These are phyloP conservation scores for Globisporangium iwayamae DNA, from an alignment of 352 stramenopile genomes.

Conservation along the genomic window DNA sequence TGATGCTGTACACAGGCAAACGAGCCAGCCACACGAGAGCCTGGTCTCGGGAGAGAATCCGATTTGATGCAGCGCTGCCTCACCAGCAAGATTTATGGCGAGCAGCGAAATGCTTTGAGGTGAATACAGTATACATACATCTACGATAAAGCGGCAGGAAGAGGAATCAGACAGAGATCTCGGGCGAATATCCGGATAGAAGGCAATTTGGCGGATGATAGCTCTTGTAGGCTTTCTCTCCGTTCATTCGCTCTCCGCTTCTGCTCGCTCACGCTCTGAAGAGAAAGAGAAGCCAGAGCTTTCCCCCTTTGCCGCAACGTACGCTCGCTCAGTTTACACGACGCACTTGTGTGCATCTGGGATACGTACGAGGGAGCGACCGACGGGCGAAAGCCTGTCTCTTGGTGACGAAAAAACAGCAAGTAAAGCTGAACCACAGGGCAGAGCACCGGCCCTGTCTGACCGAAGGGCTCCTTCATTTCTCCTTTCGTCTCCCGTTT, in stretches of 20 bases:
- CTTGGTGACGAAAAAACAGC: slow-evolving; percentile 1
- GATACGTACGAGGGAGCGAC: background rate
- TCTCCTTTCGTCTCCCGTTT: background rate
- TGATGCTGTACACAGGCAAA: background rate
- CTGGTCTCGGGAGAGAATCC: slow-evolving; percentile 3
- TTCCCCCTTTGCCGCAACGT: background rate
- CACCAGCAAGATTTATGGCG: background rate
- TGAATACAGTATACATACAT: no score
- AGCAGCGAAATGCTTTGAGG: background rate
- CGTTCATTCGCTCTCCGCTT: background rate
- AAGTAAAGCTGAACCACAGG: slow-evolving; percentile 1
- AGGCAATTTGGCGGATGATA: no score
- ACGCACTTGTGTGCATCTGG: background rate
- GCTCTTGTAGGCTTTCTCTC: no score
- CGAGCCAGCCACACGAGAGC: background rate
- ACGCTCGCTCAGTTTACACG: background rate
- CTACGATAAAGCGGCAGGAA: no score
- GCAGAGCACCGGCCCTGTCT: background rate
- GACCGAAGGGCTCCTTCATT: background rate
- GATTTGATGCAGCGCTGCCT: background rate
- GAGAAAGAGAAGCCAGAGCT: no score
- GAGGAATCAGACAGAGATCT: no score
- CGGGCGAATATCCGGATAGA: no score
- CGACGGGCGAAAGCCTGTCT: slow-evolving; percentile 1
- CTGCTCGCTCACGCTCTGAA: background rate